Evolutionary conservation across 208 protist genomes (phyloP).

Genomic region (Borovskyia barvae): DNA sequence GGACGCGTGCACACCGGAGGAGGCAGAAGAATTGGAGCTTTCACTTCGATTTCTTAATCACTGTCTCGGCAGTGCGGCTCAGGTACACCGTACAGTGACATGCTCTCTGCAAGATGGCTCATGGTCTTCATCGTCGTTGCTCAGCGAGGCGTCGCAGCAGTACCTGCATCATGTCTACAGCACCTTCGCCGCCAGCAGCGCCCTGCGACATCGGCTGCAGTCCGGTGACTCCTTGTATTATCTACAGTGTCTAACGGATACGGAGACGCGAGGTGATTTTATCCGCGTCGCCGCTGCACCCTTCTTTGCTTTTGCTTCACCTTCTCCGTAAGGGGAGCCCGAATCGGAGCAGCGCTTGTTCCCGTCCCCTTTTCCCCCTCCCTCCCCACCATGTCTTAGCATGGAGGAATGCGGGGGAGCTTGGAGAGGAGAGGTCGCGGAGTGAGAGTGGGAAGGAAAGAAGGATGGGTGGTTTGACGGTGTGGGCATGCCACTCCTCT

Average conservation of each 20-base stretch:
- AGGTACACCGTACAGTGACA: conserved; percentile 61
- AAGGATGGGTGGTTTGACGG: too few relatives aligned
- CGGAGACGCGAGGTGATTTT: conserved; percentile 50
- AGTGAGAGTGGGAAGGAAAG: too few relatives aligned
- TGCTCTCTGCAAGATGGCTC: conserved; percentile 30
- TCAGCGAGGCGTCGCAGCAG: conserved; percentile 43
- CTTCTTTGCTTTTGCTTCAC: conserved; percentile 42
- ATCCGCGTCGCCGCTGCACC: conserved; percentile 54
- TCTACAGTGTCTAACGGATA: conserved; percentile 73
- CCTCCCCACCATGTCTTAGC: too few relatives aligned
- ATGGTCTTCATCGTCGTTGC: conserved; percentile 29
- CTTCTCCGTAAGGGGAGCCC: too few relatives aligned
- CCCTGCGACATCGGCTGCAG: conserved; percentile 35
- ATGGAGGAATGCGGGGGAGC: too few relatives aligned
- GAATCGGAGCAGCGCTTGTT: too few relatives aligned
- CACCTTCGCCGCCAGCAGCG: conserved; percentile 42
- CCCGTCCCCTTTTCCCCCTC: too few relatives aligned
- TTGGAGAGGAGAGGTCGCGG: too few relatives aligned
- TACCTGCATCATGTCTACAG: conserved; percentile 54
- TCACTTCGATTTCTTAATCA: conserved; percentile 60
- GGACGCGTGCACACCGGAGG: neutral
- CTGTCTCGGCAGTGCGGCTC: conserved; percentile 43
- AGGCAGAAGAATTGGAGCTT: conserved; percentile 17
- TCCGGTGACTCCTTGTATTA: conserved; percentile 50
- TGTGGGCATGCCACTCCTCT: neutral